Base-by-base conservation (phyloP, 2,329 filamentous ascomycete species). In the Westerdykella ornata region DNA sequence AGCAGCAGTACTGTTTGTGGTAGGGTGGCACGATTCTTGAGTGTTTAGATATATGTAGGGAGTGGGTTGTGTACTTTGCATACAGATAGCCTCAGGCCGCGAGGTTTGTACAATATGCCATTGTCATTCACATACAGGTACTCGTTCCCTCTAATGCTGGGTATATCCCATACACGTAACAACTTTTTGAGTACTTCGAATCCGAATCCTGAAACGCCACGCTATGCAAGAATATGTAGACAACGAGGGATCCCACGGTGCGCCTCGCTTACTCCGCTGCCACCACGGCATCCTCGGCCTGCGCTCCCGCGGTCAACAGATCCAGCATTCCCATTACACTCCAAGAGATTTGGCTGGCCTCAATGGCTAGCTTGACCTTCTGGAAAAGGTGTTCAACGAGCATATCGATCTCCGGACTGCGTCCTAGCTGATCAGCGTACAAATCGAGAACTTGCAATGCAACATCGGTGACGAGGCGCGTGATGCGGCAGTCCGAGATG, bases 1-100 rank as follows among this genome's bases (percentile, higher is more conserved):
- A 96, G 72, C 78, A 85, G 54, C 90, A 88, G 61, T 94, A 92
- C 66, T 94, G 94, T 68, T 80, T 85, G 46, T 98, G 90, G 90
- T 97, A 82, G 48, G 9, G 33, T 5, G 20, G 5, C 14, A 32
- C 9, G 7, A 7, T 14, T 14, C 14, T 29, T 13, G 33, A 37
- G 33, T 42, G 26, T 37, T 13, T 16, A 41, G 14, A 37, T 31
- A 37, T 37, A 37, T 15, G 13, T 29, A 30, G 8, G 12, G 22
- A 8, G 7, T 37, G 20, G 19, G 17, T 31, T n/a, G 35, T 22
- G 14, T 38, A 37, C 6, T 34, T 39, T 34, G 29, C 36, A 43
- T 34, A 17, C 31, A 43, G 34, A 29, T 15, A 39, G 16, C 30
- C 26, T 32, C 37, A 38, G 35, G 41, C 29, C 32, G 18, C 35